Evolutionary conservation across 768 basidiomycete species (phyloP).

Genomic region (Tylopilus balloui): DNA sequence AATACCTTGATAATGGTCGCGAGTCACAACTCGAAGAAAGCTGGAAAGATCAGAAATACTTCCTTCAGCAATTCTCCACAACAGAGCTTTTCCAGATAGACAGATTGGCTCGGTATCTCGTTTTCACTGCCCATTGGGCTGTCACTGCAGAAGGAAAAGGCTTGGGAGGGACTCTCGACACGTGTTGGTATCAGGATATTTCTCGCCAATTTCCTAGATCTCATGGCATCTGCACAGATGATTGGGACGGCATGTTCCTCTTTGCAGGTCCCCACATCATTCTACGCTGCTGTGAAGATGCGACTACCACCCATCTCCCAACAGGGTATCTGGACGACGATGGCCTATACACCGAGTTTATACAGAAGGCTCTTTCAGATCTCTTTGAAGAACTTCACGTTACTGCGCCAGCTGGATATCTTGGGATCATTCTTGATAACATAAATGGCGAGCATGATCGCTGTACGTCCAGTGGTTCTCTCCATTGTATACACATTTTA

Average conservation of each 20-base stretch:
- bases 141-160: background rate
- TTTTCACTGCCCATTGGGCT: background rate
- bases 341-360: background rate
- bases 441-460: background rate
- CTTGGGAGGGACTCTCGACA: background rate
- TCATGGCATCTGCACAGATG: background rate
- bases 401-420: background rate
- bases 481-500: background rate
- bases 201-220: background rate
- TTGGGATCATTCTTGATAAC: slow-evolving; percentile 3
- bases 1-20: background rate
- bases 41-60: background rate
- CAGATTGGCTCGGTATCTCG: background rate
- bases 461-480: background rate
- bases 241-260: slow-evolving; percentile 1
- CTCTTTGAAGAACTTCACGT: background rate
- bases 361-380: background rate
- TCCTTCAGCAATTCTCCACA: slow-evolving; percentile 1
- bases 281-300: slow-evolving; percentile 7
- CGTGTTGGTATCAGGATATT: background rate
- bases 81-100: slow-evolving; percentile 5
- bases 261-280: slow-evolving; percentile 11
- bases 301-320: background rate
- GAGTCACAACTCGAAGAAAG: background rate
- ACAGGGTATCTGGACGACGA: background rate